phyloP scores from a whole-genome alignment of 2,329 filamentous ascomycete genomes.

The Alternaria ventricosa region DNA sequence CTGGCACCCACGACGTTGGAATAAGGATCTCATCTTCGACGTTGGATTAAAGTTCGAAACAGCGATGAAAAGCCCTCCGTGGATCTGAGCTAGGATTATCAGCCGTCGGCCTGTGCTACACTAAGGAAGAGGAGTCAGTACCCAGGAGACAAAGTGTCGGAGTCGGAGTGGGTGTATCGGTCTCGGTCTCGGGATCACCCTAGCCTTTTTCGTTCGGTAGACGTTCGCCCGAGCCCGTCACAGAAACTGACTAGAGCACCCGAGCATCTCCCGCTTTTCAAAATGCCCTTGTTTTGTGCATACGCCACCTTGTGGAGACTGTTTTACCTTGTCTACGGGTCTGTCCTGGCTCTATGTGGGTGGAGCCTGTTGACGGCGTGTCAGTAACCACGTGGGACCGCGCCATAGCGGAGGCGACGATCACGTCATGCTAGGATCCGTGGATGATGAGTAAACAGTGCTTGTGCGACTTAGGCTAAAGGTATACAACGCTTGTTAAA shows the following conservation, averaged over 20 bases:
- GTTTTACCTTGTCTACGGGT: slow-evolving; percentile 1
- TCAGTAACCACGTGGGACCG: slow-evolving; percentile 7
- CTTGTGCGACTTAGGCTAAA: background rate
- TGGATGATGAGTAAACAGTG: background rate
- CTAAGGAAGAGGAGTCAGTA: background rate
- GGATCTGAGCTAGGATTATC: slow-evolving; percentile 3
- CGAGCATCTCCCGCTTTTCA: slow-evolving; percentile 3
- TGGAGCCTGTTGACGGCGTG: slow-evolving; percentile 1
- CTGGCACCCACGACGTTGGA: background rate
- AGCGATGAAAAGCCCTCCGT: background rate
- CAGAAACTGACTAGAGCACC: slow-evolving; percentile 3
- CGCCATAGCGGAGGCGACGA: slow-evolving; percentile 2
- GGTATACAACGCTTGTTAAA: background rate
- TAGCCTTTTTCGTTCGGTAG: slow-evolving; percentile 8
- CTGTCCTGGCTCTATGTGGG: background rate
- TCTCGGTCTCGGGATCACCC: background rate
- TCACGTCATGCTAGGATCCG: background rate
- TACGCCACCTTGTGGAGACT: slow-evolving; percentile 6
- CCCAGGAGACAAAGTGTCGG: background rate
- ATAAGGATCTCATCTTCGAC: background rate
- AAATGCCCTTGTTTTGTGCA: slow-evolving; percentile 5
- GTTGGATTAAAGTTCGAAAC: background rate
- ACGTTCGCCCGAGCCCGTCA: slow-evolving; percentile 5
- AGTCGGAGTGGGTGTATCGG: background rate
- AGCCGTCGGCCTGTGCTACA: slow-evolving; percentile 7